Conservation (phyloP, 1,139 yeast species). For the Hemisphaericaspora subhashii region DNA sequence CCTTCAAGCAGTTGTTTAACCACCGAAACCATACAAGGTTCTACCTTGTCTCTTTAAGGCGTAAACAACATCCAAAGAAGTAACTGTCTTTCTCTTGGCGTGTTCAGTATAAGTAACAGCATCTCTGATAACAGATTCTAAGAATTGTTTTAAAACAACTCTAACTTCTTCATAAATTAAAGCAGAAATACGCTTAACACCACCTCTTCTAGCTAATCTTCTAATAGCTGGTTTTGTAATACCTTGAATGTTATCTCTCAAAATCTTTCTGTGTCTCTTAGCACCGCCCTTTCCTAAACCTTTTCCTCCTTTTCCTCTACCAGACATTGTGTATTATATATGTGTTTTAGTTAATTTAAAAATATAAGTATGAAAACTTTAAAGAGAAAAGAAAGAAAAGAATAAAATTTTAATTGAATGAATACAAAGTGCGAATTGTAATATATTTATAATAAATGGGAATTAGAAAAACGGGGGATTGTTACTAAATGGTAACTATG, state of each 20-base stretch:
- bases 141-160: constrained; percentile 92
- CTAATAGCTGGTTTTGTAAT: constrained; percentile 99
- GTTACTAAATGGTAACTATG: neutral
- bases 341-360: constrained; percentile 10
- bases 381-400: too few species aligned
- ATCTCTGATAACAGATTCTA: constrained; percentile 96
- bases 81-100: constrained; percentile 99
- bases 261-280: constrained; percentile 99
- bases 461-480: neutral
- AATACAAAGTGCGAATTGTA: neutral
- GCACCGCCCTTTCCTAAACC: constrained; percentile 99
- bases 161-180: constrained; percentile 98
- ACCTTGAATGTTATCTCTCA: constrained; percentile 99
- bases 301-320: constrained; percentile 99
- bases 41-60: constrained; percentile 99
- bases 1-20: constrained; percentile 98
- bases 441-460: constrained; percentile 4
- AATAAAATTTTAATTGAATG: too few species aligned
- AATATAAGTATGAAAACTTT: neutral
- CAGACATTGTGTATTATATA: constrained; percentile 77
- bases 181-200: constrained; percentile 99
- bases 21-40: constrained; percentile 99
- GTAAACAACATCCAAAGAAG: constrained; percentile 97
- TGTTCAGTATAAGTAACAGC: constrained; percentile 99
- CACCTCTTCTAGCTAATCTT: constrained; percentile 99